Conservation (phyloP, 2,329 filamentous ascomycete species). For the Fusarium vanettenii region DNA sequence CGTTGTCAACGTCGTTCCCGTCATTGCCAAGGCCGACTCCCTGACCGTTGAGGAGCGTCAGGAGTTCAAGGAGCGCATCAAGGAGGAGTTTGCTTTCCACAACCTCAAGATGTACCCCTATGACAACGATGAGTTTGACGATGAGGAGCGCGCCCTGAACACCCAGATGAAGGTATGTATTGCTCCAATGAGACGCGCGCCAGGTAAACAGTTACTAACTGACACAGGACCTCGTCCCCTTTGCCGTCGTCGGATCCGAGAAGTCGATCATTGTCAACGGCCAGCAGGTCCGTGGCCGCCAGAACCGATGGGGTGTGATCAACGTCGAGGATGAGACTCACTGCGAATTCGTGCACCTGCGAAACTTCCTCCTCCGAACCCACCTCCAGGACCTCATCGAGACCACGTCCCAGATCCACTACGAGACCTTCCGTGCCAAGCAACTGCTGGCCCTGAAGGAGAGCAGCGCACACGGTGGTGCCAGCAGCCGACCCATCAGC, state of each 20-base stretch:
- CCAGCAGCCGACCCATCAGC: constrained; percentile 89
- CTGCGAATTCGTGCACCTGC: constrained; percentile 98
- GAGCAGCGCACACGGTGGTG: constrained; percentile 86
- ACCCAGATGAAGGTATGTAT: constrained; percentile 89
- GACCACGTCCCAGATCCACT: constrained; percentile 99
- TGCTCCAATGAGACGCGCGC: not conserved
- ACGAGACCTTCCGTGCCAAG: constrained; percentile 99
- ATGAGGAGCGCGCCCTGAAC: constrained; percentile 94
- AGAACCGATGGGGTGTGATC: constrained; percentile 99
- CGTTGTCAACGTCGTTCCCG: constrained; percentile 98
- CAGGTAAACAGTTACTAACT: constrained; percentile 48
- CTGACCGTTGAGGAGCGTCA: constrained; percentile 94
- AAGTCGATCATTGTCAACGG: constrained; percentile 98
- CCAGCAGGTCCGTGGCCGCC: constrained; percentile 95
- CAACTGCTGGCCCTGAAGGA: constrained; percentile 98
- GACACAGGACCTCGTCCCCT: constrained; percentile 86
- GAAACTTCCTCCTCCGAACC: constrained; percentile 98
- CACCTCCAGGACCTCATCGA: constrained; percentile 99
- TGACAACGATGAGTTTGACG: constrained; percentile 98
- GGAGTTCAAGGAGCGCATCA: constrained; percentile 98
- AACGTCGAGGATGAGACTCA: constrained; percentile 99
- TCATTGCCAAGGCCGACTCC: constrained; percentile 98
- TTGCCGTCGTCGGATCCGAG: constrained; percentile 97
- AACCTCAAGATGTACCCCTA: constrained; percentile 99
- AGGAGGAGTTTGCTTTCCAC: constrained; percentile 99